These are phyloP conservation scores for Cytospora leucostoma DNA, from an alignment of 2,329 filamentous ascomycete species.

Conservation along the genomic window DNA sequence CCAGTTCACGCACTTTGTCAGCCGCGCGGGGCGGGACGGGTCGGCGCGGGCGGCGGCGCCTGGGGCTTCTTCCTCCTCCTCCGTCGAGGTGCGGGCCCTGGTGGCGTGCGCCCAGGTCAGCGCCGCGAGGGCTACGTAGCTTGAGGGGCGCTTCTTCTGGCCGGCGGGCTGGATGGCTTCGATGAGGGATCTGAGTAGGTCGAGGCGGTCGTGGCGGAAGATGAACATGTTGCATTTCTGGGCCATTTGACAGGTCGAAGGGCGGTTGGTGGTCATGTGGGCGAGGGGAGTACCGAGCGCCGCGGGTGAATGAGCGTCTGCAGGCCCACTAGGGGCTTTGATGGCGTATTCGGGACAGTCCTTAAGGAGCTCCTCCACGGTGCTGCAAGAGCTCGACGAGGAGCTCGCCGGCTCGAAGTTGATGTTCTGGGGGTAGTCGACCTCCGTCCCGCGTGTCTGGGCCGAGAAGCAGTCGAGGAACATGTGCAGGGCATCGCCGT, in stretches of 20 bases:
- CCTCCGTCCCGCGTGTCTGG: conserved; percentile 34
- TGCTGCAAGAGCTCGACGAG: not conserved
- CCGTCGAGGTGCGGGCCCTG: conserved; percentile 35
- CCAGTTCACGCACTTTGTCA: conserved; percentile 46
- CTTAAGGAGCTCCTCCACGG: not conserved
- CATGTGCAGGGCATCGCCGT: conserved; percentile 43
- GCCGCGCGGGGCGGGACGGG: conserved; percentile 33
- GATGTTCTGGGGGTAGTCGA: conserved; percentile 28
- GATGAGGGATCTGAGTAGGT: conserved; percentile 36
- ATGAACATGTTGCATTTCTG: conserved; percentile 46
- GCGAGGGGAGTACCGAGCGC: conserved; percentile 36
- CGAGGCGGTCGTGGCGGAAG: conserved; percentile 39
- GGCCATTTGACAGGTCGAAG: conserved; percentile 35
- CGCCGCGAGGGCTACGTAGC: conserved; percentile 43
- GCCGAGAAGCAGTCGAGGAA: conserved; percentile 44
- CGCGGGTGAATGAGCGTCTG: not conserved
- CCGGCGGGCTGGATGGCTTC: conserved; percentile 5
- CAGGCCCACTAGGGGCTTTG: not conserved
- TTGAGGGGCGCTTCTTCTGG: conserved; percentile 35
- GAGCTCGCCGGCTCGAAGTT: not conserved
- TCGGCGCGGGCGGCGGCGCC: conserved; percentile 22
- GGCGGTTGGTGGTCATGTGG: conserved; percentile 33
- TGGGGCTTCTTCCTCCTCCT: conserved; percentile 3
- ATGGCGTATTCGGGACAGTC: not conserved
- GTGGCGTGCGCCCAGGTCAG: conserved; percentile 45